Base-by-base conservation (phyloP, 2,329 filamentous ascomycete species). In the Penicillium sp. region DNA sequence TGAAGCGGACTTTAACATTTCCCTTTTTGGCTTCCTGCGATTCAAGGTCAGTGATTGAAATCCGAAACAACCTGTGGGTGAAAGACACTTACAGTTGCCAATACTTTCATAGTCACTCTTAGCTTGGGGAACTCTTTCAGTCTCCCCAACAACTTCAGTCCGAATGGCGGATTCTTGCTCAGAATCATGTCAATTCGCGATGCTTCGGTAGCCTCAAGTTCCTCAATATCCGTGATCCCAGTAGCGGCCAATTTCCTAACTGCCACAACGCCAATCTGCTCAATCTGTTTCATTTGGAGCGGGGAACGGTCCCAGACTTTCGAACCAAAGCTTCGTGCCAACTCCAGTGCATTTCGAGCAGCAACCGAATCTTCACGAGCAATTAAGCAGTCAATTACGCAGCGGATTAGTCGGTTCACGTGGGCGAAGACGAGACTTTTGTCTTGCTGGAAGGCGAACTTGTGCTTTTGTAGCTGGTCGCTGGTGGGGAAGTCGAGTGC, bases 121-220 rank as follows among this genome's bases (percentile, higher is more conserved):
- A 89, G 77, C 64, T 85, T 86, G 0, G 95, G 95, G 68, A 97
- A 98, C 0, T 83, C 81, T 1, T 83, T 84, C 10, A 95, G 76
- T 22, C 82, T 80, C 13, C 87, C 85, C 14, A 90, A 78, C 45
- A 96, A 72, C 45, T 88, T 89, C 48, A 85, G 83, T 0, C 94
- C 95, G 71, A 90, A 97, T 0, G 94, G 92, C 0, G 93, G 91
- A 66, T 96, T 92, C 57, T 89, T 89, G 64, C 87, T 89, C 51
- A 96, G 75, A 26, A 92, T 78, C 52, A 87, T 84, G 69, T 98
- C 94, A 55, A 99, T 91, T 28, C 87, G 84, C 56, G 87, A 84
- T 28, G 89, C 81, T 38, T 94, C 89, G 14, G 87, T 82, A 6
- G 75, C 77, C 16, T 88, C 85, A 13, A 99, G 80, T n/a, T 86